These are phyloP conservation scores for Colletotrichum echinochloae DNA, from an alignment of 2,329 filamentous ascomycete genomes.

Conservation along the genomic window DNA sequence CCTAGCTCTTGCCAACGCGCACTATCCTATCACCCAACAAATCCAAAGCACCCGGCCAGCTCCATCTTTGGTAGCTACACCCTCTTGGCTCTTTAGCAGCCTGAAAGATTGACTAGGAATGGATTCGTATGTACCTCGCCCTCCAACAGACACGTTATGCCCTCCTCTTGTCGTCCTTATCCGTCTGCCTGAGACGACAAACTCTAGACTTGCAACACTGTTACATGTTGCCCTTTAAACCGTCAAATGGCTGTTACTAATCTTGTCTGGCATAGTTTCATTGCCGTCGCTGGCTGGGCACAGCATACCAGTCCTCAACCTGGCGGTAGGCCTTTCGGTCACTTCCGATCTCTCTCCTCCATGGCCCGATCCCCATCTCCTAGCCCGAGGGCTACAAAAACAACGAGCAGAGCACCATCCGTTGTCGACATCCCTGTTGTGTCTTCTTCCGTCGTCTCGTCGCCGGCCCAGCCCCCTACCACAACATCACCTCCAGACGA, in stretches of 20 bases:
- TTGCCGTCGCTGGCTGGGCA: slow-evolving; percentile 65
- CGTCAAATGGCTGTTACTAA: slow-evolving; percentile 34
- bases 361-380: slow-evolving; percentile 55
- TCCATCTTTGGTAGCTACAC: slow-evolving; percentile 14
- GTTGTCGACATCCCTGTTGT: slow-evolving; percentile 54
- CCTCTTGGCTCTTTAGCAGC: not conserved
- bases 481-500: slow-evolving; percentile 59
- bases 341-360: slow-evolving; percentile 66
- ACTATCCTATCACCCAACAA: slow-evolving; percentile 23
- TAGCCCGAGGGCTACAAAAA: slow-evolving; percentile 52
- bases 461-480: slow-evolving; percentile 50
- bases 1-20: slow-evolving; percentile 12
- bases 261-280: slow-evolving; percentile 57
- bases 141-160: slow-evolving; percentile 11
- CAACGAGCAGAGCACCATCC: slow-evolving; percentile 53
- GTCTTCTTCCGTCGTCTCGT: slow-evolving; percentile 51
- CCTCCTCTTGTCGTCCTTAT: not conserved
- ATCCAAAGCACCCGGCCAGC: not conserved
- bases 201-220: not conserved
- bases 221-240: not conserved
- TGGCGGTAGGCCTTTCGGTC: slow-evolving; percentile 56
- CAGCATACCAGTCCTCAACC: slow-evolving; percentile 55
- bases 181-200: not conserved
- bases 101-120: slow-evolving; percentile 15
- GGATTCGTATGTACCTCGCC: slow-evolving; percentile 34